Conservation (phyloP, 768 basidiomycete species). For the Amanita subjunquillea region DNA sequence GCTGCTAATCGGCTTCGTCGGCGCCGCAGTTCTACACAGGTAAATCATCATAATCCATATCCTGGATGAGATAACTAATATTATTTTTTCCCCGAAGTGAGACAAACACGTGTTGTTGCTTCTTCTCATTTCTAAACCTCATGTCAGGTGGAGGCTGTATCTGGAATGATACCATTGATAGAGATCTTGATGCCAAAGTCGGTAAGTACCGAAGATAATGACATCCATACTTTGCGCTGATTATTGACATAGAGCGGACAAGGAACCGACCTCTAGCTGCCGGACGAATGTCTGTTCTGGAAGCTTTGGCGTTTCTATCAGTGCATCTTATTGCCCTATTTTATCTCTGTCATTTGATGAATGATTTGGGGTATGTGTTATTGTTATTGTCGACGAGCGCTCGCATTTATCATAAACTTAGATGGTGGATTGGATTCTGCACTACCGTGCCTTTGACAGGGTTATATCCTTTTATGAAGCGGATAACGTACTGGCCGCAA, state of each 20-base stretch:
- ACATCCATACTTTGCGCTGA: not conserved
- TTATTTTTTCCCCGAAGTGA: not conserved
- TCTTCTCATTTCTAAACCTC: not conserved
- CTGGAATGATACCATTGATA: conserved; percentile 20
- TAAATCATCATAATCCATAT: not conserved
- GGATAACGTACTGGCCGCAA: conserved; percentile 31
- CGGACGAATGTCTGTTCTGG: conserved; percentile 16
- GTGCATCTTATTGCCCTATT: not conserved
- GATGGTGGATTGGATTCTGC: conserved; percentile 11
- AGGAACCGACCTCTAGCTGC: conserved; percentile 20
- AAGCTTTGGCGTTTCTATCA: conserved; percentile 15
- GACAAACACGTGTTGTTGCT: not conserved
- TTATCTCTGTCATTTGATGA: not conserved
- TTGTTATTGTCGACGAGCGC: not conserved
- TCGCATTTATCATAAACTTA: conserved; percentile 1
- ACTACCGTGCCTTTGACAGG: conserved; percentile 16
- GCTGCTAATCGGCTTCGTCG: not conserved
- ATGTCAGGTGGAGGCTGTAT: conserved; percentile 12
- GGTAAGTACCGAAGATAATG: conserved; percentile 11
- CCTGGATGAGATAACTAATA: not conserved
- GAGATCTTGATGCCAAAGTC: conserved; percentile 19
- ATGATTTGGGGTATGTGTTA: not conserved
- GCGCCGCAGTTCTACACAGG: not conserved
- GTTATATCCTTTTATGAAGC: conserved; percentile 32
- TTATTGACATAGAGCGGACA: conserved; percentile 16